Base-by-base conservation (phyloP, 179 eudicot genomes). In the Monotropa hypopitys region DNA sequence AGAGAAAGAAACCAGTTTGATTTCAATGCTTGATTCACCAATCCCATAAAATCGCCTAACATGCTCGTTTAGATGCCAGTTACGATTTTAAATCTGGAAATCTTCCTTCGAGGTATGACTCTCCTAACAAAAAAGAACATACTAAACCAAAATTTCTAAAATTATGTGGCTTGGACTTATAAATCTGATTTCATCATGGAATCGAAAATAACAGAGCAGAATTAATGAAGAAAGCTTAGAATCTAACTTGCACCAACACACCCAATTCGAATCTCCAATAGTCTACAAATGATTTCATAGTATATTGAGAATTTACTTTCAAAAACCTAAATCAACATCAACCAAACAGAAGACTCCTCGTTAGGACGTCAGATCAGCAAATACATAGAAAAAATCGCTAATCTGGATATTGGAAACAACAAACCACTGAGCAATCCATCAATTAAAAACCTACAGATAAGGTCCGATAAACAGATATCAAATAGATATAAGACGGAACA, bases 291-390 rank as follows among this genome's bases (percentile, higher is more conserved):
- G 35, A 40, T 5, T 68, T 46, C 46, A 18, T 1, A 28, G 3
- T 26, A 0, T 20, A 11, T 35, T 50, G 43, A 20, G 53, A 72
- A 32, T 43, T 20, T 3, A 33, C 35, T 5, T 54, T 9, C 7
- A 35, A 61, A 30, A 43, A 61, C 77, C 51, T 26, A 40, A 43
- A 75, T 46, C 61, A 46, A 66, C 71, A 75, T 7, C 61, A 76
- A 74, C 21, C 63, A 38, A 49, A 26, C 10, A 21, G 7, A 38
- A 49, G 46, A 32, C 33, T 57, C 38, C 38, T 21, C 7, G 21
- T 49, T 45, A 10, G 49, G 47, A 35, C 21, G 9, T 73, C 69
- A 53, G 67, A 74, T 76, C 73, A 42, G 59, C 2, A 42, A 68
- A 77, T 26, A 2, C 53, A 7, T n/a, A 18, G 16, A 53, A 65